Percentiles rank a stretch among this genome's conserved stretches.
These are phyloP conservation scores for Melampsora larici-populina DNA, from an alignment of 1,284 basidiomycete genomes.

Conservation along the genomic window DNA sequence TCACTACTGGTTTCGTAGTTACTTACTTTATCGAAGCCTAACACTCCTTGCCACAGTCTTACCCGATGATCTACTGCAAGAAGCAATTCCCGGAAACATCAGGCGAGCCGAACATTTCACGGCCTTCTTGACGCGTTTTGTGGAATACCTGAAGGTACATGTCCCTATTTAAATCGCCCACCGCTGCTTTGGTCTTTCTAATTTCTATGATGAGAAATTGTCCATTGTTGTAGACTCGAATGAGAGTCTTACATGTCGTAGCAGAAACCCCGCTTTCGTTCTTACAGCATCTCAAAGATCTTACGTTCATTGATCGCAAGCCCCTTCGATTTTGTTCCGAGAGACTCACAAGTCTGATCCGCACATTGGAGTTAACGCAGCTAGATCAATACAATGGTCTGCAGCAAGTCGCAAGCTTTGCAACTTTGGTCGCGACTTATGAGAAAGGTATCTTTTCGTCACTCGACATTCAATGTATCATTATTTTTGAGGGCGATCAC, in stretches of 20 bases:
- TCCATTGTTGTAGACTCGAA: slow-evolving; percentile 69
- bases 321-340: slow-evolving; percentile 97
- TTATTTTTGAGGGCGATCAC: not conserved
- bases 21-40: not conserved
- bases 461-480: not conserved
- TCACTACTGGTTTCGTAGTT: not conserved
- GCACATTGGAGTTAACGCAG: slow-evolving; percentile 83
- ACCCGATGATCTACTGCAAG: slow-evolving; percentile 88
- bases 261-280: slow-evolving; percentile 99
- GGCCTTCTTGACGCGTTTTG: slow-evolving; percentile 94
- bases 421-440: slow-evolving; percentile 95
- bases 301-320: slow-evolving; percentile 94
- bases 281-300: slow-evolving; percentile 95
- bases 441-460: slow-evolving; percentile 70
- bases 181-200: not conserved
- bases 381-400: slow-evolving; percentile 87
- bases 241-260: slow-evolving; percentile 97
- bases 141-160: slow-evolving; percentile 90
- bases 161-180: not conserved
- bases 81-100: slow-evolving; percentile 97
- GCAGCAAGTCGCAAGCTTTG: slow-evolving; percentile 94
- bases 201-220: slow-evolving; percentile 44
- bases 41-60: slow-evolving; percentile 62
- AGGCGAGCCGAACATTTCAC: slow-evolving; percentile 98
- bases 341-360: slow-evolving; percentile 85